Base-by-base conservation (phyloP, 139 green algal genomes). In the Micractinium sp. region DNA sequence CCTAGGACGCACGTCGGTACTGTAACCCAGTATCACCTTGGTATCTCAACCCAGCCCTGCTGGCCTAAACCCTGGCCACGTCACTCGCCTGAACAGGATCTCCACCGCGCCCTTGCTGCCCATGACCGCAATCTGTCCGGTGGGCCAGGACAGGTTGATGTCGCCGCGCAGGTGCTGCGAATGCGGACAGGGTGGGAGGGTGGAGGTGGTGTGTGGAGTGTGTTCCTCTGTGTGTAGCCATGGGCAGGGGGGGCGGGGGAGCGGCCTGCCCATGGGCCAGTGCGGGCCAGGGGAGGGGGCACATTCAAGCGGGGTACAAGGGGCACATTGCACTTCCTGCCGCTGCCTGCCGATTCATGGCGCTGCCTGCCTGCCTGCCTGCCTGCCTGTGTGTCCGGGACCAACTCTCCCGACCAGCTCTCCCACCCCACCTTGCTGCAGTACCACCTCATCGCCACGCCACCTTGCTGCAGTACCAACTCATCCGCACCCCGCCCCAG, bases 71-170 rank as follows among this genome's bases (percentile, higher is more conserved):
- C n/a, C 73, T 41, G 73, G 12, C 35, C 15, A 13, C 75, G 25
- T 20, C n/a, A 41, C 39, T 2, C 87, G 66, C 87, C 66, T 83
- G 88, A 94, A 95, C 36, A 97, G 88, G 41, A 96, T 93, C 85
- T 94, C 93, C 67, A 95, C 93, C 0, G 94, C 94, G 14, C 93
- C 95, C 89, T 94, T 95, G 85, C 89, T 88, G 71, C 94, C 94
- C 94, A 97, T 96, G 38, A 97, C 94, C 4, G 94, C 94, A 41
- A 97, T 93, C 94, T 97, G 91, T 3, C 93, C 94, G 0, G 92
- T 88, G 12, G 94, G 95, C 94, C 94, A 96, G 0, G 91, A 91
- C 39, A 97, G 90, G 85, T 96, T 96, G 53, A 94, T 88, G 80
- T 96, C 94, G 22, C 83, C 93, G 12, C 94, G 82, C 60, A 96